Evolutionary conservation across 1,139 yeast genomes (phyloP), one percentile per base, ranked within the genome.

Genomic region (Candida glucosophila): DNA sequence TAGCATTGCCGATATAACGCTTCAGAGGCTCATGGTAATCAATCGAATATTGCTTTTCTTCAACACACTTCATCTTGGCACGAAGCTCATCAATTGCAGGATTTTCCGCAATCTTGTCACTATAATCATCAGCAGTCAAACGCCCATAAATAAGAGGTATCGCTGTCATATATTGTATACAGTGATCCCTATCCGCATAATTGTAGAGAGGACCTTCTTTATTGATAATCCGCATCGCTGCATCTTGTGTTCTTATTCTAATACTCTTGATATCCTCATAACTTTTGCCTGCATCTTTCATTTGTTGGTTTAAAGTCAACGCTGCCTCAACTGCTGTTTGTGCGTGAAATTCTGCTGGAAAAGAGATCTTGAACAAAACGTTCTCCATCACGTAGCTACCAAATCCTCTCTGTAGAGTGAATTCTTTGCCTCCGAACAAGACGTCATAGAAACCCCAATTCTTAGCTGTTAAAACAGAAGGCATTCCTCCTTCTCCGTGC

Each of bases 271-370:
- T 69, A 39, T 72, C 76, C 27, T 61, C 62, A 29, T 55, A 47
- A 8, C 67, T 41, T 44, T 60, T 57, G 12, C 73, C 73, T 30
- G 51, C 34, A 6, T 41, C 44, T 27, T 46, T 40, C 36, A 71
- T 50, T 28, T 47, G 40, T 25, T 44, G 35, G 41, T 65, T 56
- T 12, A 66, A 52, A 13, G 55, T 61, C 49, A 71, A 41, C 20
- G 77, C 68, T 20, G 73, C 73, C 42, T 71, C 78, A 16, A 63
- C 77, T 9, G 77, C 77, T 19, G 77, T 70, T 47, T 71, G 78
- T n/a, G 77, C 76, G 43, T 72, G 78, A 51, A 71, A 71, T 45
- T 71, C 78, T 14, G 78, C 78, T n/a, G 77, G 77, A 58, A 62
- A 71, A 2, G 76, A 69, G 34, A 72, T 70, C 52, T 71, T 72